Conservation (phyloP, 1,139 yeast genomes). For the Saccharomyces hybrid region DNA sequence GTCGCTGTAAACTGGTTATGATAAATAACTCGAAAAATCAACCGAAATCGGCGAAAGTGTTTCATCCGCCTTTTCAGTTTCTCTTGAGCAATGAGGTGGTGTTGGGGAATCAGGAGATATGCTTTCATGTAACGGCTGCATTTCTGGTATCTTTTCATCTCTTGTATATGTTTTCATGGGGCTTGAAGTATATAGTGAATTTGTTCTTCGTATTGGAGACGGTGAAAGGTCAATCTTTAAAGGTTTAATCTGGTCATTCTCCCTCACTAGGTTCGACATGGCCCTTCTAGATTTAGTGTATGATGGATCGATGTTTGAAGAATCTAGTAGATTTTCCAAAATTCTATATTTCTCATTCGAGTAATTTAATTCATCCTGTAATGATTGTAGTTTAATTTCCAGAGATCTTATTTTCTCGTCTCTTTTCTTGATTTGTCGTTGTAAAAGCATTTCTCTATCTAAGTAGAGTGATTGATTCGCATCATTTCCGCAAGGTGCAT, state of each 20-base stretch:
- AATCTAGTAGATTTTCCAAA: slow-evolving; percentile 27
- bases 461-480: not conserved
- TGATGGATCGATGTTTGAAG: slow-evolving; percentile 30
- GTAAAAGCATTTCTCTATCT: slow-evolving; percentile 3
- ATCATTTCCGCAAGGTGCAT: not conserved
- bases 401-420: not conserved
- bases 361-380: slow-evolving; percentile 53
- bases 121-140: slow-evolving; percentile 3
- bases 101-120: slow-evolving; percentile 1
- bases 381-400: slow-evolving; percentile 40
- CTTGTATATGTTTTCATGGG: slow-evolving; percentile 19
- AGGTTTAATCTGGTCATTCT: slow-evolving; percentile 17
- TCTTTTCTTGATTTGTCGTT: not conserved
- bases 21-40: slow-evolving; percentile 26
- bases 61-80: slow-evolving; percentile 14
- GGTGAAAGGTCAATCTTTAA: slow-evolving; percentile 24
- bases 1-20: slow-evolving; percentile 2
- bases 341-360: slow-evolving; percentile 27
- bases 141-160: not conserved
- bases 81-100: slow-evolving; percentile 5
- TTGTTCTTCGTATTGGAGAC: slow-evolving; percentile 27
- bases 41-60: slow-evolving; percentile 29
- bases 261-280: slow-evolving; percentile 27
- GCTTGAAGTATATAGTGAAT: slow-evolving; percentile 31
- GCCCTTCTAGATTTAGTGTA: slow-evolving; percentile 30